Base-by-base conservation (phyloP, 2,329 filamentous ascomycete species). In the Penicillium verrucosum region DNA sequence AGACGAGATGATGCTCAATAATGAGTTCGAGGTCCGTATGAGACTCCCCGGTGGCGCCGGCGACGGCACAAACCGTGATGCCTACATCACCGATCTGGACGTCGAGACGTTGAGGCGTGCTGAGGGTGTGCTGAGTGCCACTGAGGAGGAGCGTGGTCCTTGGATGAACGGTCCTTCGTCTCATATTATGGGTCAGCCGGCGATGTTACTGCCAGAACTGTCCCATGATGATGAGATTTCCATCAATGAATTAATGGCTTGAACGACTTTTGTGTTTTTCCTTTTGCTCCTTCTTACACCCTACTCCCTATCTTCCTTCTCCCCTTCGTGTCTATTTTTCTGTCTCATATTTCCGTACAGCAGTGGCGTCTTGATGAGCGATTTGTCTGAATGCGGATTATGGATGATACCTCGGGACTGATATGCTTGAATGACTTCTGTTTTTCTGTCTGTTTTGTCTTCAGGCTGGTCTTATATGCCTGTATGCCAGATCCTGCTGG, bases 1-100 rank as follows among this genome's bases (percentile, higher is more conserved):
- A 80, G 94, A 99, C 71, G 94, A 99, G 77, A 94, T 97, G 91
- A 96, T 97, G 92, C 86, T 99, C 48, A 91, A 92, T 65, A 92
- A 89, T 16, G 92, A 96, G 67, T 92, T 94, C 69, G 94, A 99
- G 77, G 91, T 97, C 37, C 90, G 93, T 69, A 82, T 96, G 73
- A 86, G 86, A 74, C 82, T 97, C 18, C 84, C 84, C 25, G 88
- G 90, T 69, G 85, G 85, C 69, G 85, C 87, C 65, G 82, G 84
- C 1, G 96, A 95, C 71, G 88, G 96, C 37, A 97, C 92, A 11
- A 92, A 96, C 72, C 83, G 78, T 21, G 86, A 89, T 68, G 82
- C 85, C 1, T 97, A 96, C 71, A 87, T 97, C 38, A 97, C 93
- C 7, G 94, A 97, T 70, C 81, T 99, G 43, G 94, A 97, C 70